Evolutionary conservation across 345 rosid species (phyloP).

Genomic region (Abelmoschus esculentus): DNA sequence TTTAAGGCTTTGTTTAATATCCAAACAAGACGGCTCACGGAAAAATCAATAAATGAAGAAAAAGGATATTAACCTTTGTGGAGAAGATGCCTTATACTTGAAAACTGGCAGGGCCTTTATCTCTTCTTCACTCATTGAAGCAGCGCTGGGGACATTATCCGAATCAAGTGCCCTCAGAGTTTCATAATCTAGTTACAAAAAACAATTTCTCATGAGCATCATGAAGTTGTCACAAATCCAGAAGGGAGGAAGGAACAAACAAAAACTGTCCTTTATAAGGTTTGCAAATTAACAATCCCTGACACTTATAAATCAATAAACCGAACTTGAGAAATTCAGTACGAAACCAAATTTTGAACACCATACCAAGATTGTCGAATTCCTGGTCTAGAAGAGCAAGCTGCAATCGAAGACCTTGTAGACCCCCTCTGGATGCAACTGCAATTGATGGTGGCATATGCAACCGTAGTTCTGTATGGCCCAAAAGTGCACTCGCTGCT

Average conservation of each 20-base stretch:
- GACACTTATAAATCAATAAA: not conserved
- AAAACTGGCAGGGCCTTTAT: constrained; percentile 87
- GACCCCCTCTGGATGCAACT: constrained; percentile 79
- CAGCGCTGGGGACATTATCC: constrained; percentile 45
- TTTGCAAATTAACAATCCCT: constrained; percentile 1
- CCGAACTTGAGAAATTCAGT: not conserved
- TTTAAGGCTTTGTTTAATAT: not conserved
- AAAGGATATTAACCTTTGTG: constrained; percentile 30
- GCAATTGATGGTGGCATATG: constrained; percentile 90
- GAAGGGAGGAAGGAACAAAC: not conserved
- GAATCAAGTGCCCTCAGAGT: constrained; percentile 88
- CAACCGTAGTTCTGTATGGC: constrained; percentile 81
- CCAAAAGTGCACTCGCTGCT: constrained; percentile 73
- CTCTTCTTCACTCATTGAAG: constrained; percentile 94
- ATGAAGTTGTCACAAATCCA: not conserved
- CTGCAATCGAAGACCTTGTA: constrained; percentile 93
- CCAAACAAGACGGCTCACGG: not conserved
- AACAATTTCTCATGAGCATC: constrained; percentile 6
- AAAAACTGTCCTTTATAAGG: not conserved
- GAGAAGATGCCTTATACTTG: constrained; percentile 56
- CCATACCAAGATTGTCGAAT: constrained; percentile 83
- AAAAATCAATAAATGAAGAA: not conserved
- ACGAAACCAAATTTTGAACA: not conserved
- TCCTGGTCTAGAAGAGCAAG: constrained; percentile 94
- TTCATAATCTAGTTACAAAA: constrained; percentile 60